Percentiles rank a stretch among this genome's conserved stretches.
Evolutionary conservation across 148 eudicot genomes (phyloP).

Genomic region (Rhododendron griersonianum): DNA sequence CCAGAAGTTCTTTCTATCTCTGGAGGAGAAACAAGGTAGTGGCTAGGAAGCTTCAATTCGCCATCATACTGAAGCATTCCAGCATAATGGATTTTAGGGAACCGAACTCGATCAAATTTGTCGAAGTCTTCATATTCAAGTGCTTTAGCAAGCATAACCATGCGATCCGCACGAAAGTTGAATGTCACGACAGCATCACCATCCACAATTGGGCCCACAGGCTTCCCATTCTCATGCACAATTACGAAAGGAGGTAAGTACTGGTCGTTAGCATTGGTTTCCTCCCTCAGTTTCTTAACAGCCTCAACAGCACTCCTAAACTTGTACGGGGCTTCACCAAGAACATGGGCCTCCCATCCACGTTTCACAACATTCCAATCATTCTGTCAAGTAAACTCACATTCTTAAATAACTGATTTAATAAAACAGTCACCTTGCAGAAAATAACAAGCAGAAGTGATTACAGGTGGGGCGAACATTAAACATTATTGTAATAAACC

Average conservation of each 20-base stretch:
- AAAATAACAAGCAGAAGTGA: neutral
- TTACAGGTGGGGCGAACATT: neutral
- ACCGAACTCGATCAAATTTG: constrained; percentile 69
- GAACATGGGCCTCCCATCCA: constrained; percentile 99
- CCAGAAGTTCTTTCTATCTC: constrained; percentile 85
- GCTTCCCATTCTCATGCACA: constrained; percentile 67
- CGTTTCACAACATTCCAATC: constrained; percentile 94
- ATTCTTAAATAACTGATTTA: neutral
- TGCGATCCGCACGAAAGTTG: constrained; percentile 91
- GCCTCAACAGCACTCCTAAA: constrained; percentile 73
- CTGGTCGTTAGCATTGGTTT: constrained; percentile 61
- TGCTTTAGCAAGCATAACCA: constrained; percentile 91
- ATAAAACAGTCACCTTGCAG: neutral
- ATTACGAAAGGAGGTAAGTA: constrained; percentile 84
- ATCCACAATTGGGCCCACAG: constrained; percentile 86
- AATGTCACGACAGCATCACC: constrained; percentile 94
- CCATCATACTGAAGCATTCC: constrained; percentile 98
- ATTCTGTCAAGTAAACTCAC: constrained; percentile 42
- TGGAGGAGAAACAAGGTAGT: constrained; percentile 83
- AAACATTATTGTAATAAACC: neutral
- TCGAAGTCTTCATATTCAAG: constrained; percentile 82
- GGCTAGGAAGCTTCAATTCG: constrained; percentile 78
- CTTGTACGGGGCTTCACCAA: constrained; percentile 93
- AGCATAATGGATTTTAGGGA: constrained; percentile 84
- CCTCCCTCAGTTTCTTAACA: constrained; percentile 67